Evolutionary conservation across 805 yeast genomes (phyloP).

Genomic region (Dipodascus geniculatus): DNA sequence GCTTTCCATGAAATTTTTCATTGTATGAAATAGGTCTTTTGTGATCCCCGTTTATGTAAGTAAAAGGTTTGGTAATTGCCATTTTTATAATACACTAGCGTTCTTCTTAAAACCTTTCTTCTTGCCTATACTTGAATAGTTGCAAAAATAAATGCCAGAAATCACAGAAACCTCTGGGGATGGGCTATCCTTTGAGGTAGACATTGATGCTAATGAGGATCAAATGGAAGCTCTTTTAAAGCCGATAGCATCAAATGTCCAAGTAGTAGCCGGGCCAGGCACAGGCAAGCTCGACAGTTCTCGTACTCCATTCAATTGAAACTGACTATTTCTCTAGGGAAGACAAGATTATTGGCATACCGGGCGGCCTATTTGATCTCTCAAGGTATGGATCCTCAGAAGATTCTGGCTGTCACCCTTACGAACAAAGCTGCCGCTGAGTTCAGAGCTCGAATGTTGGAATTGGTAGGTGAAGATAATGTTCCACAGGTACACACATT

Average conservation of each 20-base stretch:
- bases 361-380: conserved; percentile 62
- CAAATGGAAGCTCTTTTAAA: conserved; percentile 36
- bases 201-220: conserved; percentile 25
- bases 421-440: conserved; percentile 89
- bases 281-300: conserved; percentile 37
- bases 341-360: conserved; percentile 72
- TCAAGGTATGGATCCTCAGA: conserved; percentile 42
- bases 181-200: background rate
- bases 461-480: conserved; percentile 10
- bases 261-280: conserved; percentile 55
- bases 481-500: background rate
- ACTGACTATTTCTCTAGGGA: conserved; percentile 19
- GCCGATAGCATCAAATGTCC: conserved; percentile 32
- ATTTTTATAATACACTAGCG: too few species aligned
- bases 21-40: too few species aligned
- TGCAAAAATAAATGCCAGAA: background rate
- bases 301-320: background rate
- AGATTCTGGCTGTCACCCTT: conserved; percentile 78
- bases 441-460: conserved; percentile 53
- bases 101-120: too few species aligned
- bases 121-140: background rate
- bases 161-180: background rate
- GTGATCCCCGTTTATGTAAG: too few species aligned
- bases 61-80: too few species aligned
- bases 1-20: too few species aligned